Percentiles rank a stretch among this genome's conserved stretches.
These are phyloP conservation scores for Saitoella complicata DNA, from an alignment of 805 yeast species.

Conservation along the genomic window DNA sequence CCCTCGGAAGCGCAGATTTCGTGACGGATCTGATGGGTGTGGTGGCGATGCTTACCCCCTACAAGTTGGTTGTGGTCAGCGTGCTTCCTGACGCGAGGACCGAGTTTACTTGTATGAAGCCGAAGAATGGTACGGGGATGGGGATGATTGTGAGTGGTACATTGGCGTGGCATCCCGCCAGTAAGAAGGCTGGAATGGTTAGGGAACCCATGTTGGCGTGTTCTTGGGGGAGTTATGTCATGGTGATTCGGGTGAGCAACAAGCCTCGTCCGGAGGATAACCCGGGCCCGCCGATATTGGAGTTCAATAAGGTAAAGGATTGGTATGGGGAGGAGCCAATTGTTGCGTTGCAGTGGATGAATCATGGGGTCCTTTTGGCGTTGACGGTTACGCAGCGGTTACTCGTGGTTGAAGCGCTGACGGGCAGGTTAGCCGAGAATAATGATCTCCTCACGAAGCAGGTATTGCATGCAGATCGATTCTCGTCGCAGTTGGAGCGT, in stretches of 20 bases:
- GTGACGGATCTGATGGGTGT: constrained; percentile 43
- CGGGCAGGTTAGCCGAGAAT: constrained; percentile 23
- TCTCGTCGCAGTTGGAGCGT: constrained; percentile 13
- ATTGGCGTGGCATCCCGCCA: constrained; percentile 1
- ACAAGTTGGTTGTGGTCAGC: constrained; percentile 36
- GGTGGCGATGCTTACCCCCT: constrained; percentile 41
- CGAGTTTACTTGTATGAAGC: constrained; percentile 37
- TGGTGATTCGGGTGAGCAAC: not conserved
- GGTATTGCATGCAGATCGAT: constrained; percentile 22
- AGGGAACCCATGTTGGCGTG: too few species aligned
- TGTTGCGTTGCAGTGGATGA: constrained; percentile 43
- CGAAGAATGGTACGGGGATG: constrained; percentile 25
- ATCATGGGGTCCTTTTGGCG: constrained; percentile 22
- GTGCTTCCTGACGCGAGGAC: constrained; percentile 35
- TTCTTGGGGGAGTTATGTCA: too few species aligned
- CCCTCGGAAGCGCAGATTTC: constrained; percentile 40
- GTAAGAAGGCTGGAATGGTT: too few species aligned
- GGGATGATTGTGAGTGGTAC: constrained; percentile 15
- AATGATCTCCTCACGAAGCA: constrained; percentile 28
- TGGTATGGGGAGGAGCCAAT: constrained; percentile 35
- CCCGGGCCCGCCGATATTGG: constrained; percentile 12
- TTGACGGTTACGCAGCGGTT: constrained; percentile 33
- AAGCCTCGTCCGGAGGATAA: not conserved
- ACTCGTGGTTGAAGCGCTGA: constrained; percentile 26
- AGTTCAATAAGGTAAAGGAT: constrained; percentile 27